phyloP scores from a whole-genome alignment of 192 early-diverging fungal species.

The Coemansia sp. region DNA sequence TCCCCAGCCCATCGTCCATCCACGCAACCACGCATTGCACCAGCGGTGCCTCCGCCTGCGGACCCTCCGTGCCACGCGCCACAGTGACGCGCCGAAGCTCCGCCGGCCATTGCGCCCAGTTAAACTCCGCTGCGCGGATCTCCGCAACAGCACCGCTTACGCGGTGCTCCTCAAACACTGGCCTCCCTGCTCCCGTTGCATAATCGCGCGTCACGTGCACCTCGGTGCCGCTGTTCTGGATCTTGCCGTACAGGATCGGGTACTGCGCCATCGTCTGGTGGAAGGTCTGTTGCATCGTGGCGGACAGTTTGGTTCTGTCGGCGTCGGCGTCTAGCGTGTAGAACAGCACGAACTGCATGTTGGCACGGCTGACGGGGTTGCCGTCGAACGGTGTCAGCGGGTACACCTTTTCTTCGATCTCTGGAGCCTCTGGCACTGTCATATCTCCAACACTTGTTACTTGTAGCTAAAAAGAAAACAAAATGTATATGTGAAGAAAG shows the following conservation, averaged over 20 bases:
- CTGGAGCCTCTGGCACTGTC: not conserved
- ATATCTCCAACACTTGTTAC: not conserved
- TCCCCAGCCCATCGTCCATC: conserved; percentile 38
- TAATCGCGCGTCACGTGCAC: conserved; percentile 10
- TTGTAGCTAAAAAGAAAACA: too few species aligned
- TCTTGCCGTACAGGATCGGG: conserved; percentile 33
- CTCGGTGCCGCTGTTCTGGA: not conserved
- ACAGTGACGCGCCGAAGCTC: conserved; percentile 22
- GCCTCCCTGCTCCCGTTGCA: not conserved
- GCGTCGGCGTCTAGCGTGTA: not conserved
- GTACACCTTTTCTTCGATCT: not conserved
- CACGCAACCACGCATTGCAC: conserved; percentile 36
- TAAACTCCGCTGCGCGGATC: conserved; percentile 19
- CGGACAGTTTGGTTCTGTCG: not conserved
- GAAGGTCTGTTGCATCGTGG: conserved; percentile 18
- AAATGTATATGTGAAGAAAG: too few species aligned
- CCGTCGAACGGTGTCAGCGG: conserved; percentile 37
- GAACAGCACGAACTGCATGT: conserved; percentile 47
- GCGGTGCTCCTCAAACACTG: conserved; percentile 24
- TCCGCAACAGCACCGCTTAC: conserved; percentile 9
- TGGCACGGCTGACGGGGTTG: conserved; percentile 31
- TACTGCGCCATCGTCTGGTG: conserved; percentile 27
- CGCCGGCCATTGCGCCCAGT: conserved; percentile 32
- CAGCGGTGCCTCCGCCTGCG: conserved; percentile 13
- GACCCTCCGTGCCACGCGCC: conserved; percentile 4